Percentiles rank a stretch among this genome's conserved stretches.
Conservation (phyloP, 306 rosid genomes). For the Pterocarpus santalinus region DNA sequence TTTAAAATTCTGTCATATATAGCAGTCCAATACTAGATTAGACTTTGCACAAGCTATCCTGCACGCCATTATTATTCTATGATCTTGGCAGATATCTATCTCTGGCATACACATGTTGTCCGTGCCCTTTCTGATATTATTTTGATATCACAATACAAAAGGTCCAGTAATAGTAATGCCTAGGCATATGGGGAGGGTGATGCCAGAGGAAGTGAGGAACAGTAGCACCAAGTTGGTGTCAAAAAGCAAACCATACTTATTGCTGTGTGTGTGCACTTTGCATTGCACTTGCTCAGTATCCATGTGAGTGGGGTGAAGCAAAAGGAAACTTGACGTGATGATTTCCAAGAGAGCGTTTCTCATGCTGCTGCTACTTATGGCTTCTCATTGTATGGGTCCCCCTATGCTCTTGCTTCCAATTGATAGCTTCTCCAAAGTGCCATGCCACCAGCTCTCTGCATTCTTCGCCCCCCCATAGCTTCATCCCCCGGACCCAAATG, state of each 20-base stretch:
- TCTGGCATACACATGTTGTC: too few species aligned
- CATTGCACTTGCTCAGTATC: slow-evolving; percentile 30
- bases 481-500: slow-evolving; percentile 25
- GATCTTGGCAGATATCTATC: neutral
- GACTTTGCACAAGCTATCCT: neutral
- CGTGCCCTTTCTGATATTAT: neutral
- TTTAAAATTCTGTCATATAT: too few species aligned
- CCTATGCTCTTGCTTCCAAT: slow-evolving; percentile 32
- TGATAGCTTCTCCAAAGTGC: neutral
- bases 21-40: neutral
- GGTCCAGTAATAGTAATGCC: neutral
- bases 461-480: neutral
- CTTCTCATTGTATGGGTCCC: slow-evolving; percentile 36
- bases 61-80: neutral
- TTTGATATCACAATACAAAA: neutral
- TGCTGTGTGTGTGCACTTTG: neutral
- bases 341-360: slow-evolving; percentile 38
- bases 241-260: neutral
- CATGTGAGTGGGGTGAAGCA: slow-evolving; percentile 21
- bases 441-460: neutral
- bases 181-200: neutral
- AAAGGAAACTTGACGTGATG: slow-evolving; percentile 31
- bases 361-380: slow-evolving; percentile 17
- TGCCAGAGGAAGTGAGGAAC: neutral
- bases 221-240: neutral